Percentiles rank a stretch among this genome's conserved stretches.
Evolutionary conservation across 371 early-diverging fungal genomes (phyloP).

Genomic region (Haplosporangium sp.): DNA sequence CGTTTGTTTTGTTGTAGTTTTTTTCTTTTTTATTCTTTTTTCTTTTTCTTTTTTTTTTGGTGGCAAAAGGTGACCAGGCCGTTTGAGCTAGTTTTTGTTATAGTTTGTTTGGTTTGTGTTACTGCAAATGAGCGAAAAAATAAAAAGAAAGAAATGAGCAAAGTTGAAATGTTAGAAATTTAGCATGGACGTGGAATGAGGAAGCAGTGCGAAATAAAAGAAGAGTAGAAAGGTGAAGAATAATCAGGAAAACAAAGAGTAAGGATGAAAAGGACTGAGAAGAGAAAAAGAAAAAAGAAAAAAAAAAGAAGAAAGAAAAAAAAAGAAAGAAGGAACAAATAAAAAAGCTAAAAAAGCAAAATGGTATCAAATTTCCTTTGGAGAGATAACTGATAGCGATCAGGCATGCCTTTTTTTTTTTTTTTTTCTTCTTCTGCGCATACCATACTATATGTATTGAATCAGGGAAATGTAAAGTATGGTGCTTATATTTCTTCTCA

Average conservation of each 20-base stretch:
- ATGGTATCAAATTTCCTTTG: background rate
- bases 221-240: too few relatives aligned
- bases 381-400: constrained; percentile 4
- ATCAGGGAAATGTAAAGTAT: too few relatives aligned
- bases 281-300: background rate
- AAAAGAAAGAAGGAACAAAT: background rate
- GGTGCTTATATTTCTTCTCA: background rate
- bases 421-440: background rate
- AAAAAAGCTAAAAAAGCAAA: constrained; percentile 9
- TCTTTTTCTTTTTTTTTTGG: constrained; percentile 1
- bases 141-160: constrained; percentile 1
- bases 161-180: background rate
- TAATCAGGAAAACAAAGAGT: background rate
- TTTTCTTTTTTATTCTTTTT: background rate
- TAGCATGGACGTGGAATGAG: constrained; percentile 3
- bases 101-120: constrained; percentile 1
- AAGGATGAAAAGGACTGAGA: background rate
- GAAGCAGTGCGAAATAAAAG: background rate
- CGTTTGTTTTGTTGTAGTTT: background rate
- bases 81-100: too few relatives aligned
- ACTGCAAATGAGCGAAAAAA: background rate
- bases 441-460: background rate
- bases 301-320: constrained; percentile 1
- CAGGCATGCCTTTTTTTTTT: background rate
- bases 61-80: constrained; percentile 17